phyloP scores from a whole-genome alignment of 768 basidiomycete genomes.

The Russula sp. region DNA sequence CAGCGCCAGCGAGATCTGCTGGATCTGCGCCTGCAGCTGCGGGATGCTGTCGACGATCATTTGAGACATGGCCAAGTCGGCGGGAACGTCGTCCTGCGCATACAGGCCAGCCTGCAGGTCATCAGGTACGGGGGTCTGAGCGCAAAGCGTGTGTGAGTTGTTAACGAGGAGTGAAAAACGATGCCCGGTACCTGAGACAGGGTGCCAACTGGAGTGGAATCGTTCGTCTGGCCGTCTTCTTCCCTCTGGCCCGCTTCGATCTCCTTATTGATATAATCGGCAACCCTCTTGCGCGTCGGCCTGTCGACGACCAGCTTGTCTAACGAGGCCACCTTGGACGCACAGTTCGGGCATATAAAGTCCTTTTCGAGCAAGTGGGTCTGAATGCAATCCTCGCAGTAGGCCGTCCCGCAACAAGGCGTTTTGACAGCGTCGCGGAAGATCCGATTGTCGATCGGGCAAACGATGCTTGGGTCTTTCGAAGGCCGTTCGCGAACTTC shows the following conservation, averaged over 20 bases:
- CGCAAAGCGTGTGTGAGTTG: neutral
- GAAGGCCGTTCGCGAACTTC: conserved; percentile 87
- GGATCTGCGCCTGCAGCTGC: conserved; percentile 78
- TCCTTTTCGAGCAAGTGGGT: conserved; percentile 91
- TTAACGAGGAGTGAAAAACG: neutral
- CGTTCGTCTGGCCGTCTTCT: conserved; percentile 29
- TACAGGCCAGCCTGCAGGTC: conserved; percentile 52
- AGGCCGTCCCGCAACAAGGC: conserved; percentile 86
- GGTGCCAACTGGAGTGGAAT: conserved; percentile 9
- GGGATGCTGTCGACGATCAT: conserved; percentile 71
- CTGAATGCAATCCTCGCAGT: conserved; percentile 97
- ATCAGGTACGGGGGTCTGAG: conserved; percentile 18
- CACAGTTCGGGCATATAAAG: conserved; percentile 89
- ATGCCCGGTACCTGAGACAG: conserved; percentile 7
- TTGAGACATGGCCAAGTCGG: conserved; percentile 61
- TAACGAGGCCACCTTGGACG: conserved; percentile 79
- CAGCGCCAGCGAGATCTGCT: conserved; percentile 73
- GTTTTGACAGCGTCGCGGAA: conserved; percentile 93
- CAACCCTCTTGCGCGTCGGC: conserved; percentile 68
- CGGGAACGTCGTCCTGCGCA: conserved; percentile 61
- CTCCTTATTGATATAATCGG: conserved; percentile 74
- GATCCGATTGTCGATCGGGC: conserved; percentile 89
- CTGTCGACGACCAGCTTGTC: conserved; percentile 83
- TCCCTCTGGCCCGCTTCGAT: conserved; percentile 75
- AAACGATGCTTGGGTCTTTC: conserved; percentile 70